Conservation (phyloP, 2,329 filamentous ascomycete species). For the Podosphaera xanthii region DNA sequence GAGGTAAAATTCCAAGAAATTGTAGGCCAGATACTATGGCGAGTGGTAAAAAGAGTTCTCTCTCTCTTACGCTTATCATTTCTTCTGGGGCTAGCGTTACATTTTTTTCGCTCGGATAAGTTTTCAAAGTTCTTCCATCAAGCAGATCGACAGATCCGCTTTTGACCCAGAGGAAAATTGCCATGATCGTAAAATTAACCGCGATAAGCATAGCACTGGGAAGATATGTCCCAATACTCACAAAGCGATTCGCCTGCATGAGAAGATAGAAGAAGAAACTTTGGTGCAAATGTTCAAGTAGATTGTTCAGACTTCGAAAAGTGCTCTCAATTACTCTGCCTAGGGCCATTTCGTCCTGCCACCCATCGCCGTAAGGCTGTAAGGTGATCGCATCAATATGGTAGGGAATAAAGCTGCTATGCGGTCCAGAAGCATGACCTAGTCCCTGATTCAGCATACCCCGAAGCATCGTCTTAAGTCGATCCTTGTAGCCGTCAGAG, state of each 20-base stretch:
- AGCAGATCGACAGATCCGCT: constrained; percentile 34
- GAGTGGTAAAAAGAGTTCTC: constrained; percentile 50
- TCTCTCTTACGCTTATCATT: constrained; percentile 10
- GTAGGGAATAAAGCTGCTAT: constrained; percentile 92
- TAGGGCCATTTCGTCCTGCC: constrained; percentile 95
- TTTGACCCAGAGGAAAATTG: constrained; percentile 80
- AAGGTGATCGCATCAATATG: constrained; percentile 91
- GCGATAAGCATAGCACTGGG: constrained; percentile 95
- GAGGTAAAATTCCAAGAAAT: constrained; percentile 53
- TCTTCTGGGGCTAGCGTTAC: constrained; percentile 11
- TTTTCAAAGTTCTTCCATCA: constrained; percentile 14
- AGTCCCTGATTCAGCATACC: constrained; percentile 85
- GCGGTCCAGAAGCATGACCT: constrained; percentile 70
- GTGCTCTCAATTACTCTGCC: constrained; percentile 75
- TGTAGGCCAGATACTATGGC: constrained; percentile 51
- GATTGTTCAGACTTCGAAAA: constrained; percentile 83
- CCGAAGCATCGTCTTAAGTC: constrained; percentile 68
- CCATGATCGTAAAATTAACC: constrained; percentile 85
- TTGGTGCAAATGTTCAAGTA: constrained; percentile 90
- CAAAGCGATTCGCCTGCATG: constrained; percentile 77
- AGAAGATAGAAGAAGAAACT: constrained; percentile 98
- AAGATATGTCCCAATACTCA: constrained; percentile 93
- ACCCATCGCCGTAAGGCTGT: constrained; percentile 71
- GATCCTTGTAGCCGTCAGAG: constrained; percentile 53
- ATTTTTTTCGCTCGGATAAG: constrained; percentile 6